Evolutionary conservation across 2,329 filamentous ascomycete genomes (phyloP), one percentile per base, ranked within the genome.

Genomic region (Monosporascus sp.): DNA sequence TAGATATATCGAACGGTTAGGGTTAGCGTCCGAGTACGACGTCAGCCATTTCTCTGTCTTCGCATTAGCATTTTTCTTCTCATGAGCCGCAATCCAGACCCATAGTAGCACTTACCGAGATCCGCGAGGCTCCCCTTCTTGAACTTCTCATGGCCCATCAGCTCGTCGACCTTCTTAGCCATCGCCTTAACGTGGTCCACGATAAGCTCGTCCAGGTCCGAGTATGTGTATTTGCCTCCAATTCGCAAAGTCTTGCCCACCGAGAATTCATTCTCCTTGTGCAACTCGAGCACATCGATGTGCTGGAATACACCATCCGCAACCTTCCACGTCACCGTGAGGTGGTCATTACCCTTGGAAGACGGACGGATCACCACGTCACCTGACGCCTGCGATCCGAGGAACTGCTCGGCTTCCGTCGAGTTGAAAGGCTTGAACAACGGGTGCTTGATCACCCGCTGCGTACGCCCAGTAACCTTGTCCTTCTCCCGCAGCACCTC

Each of bases 271-370:
- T 91, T 97, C 57, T 96, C 90, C 73, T 99, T 99, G 70, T 96
- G 90, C 65, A 99, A 79, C 73, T 99, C 94, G 39, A 99, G 80
- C 36, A 99, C 93, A 70, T 99, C 94, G 58, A 99, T 90, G 70
- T 99, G 94, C 72, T 99, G 92, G 70, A 92, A 99, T n/a, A 97
- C 85, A 54, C 88, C 88, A 68, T 97, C 91, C 1, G 90, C 88
- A 15, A 99, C 92, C 76, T 99, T 99, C 94, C 94, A 99, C 0
- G 94, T 99, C 47, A 99, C 85, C 7, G 93, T 91, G 51, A 99
- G 78, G 74, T 99, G 94, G 69, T 99, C 94, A 54, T 90, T 88
- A 45, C 94, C 94, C 70, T 96, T 96, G 27, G 91, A 96, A 1
- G 91, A 97, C 3, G 94, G 93, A 45, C 94, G 87, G 65, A 99